phyloP scores from a whole-genome alignment of 2,329 filamentous ascomycete genomes.

The Fusarium tuaranense region DNA sequence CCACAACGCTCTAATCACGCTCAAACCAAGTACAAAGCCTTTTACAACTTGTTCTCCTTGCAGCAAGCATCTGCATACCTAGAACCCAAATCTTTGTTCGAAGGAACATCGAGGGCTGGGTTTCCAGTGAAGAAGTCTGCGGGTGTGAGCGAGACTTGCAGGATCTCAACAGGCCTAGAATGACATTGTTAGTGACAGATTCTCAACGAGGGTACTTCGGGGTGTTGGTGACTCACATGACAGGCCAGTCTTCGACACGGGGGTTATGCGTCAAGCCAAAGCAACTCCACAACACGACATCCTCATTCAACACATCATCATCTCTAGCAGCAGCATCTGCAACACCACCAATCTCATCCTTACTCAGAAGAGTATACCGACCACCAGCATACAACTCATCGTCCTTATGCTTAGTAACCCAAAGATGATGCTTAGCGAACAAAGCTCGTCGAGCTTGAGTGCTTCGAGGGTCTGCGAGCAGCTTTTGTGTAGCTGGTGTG shows the following conservation, averaged over 20 bases:
- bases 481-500: constrained; percentile 52
- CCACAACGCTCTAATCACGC: neutral
- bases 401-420: constrained; percentile 59
- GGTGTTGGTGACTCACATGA: constrained; percentile 62
- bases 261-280: constrained; percentile 75
- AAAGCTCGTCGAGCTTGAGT: constrained; percentile 55
- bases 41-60: neutral
- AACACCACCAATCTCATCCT: constrained; percentile 46
- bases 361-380: constrained; percentile 57
- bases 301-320: constrained; percentile 61
- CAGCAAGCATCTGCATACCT: neutral
- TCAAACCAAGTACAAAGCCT: neutral
- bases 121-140: constrained; percentile 62
- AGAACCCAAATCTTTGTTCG: neutral
- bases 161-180: constrained; percentile 56
- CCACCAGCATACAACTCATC: constrained; percentile 59
- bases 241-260: constrained; percentile 74
- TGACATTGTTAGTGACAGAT: neutral
- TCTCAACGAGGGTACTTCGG: neutral
- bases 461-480: constrained; percentile 55
- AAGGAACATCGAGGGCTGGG: constrained; percentile 59
- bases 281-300: constrained; percentile 68
- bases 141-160: constrained; percentile 58
- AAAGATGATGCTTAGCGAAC: constrained; percentile 58
- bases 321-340: constrained; percentile 55